phyloP scores from a whole-genome alignment of 805 yeast species.

The Metschnikowia peoriensis region DNA sequence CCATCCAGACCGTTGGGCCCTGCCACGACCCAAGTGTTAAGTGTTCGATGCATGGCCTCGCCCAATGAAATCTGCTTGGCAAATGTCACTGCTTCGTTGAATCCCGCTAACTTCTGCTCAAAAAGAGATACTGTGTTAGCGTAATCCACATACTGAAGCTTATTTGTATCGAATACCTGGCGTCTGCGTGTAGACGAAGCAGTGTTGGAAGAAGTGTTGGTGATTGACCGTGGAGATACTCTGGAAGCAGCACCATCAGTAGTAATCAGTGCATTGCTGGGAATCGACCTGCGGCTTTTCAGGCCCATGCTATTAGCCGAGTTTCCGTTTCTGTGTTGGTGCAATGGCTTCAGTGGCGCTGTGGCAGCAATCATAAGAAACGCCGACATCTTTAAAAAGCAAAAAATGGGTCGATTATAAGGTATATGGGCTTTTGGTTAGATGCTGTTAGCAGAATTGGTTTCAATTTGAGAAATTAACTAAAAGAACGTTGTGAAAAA shows the following conservation, averaged over 20 bases:
- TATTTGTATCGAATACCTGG: constrained; percentile 6
- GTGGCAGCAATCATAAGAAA: constrained; percentile 10
- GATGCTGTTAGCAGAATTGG: not conserved
- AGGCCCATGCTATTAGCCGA: not conserved
- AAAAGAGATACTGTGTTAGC: constrained; percentile 4
- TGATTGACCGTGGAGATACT: not conserved
- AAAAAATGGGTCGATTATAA: not conserved
- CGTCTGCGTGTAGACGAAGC: not conserved
- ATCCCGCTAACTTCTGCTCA: constrained; percentile 8
- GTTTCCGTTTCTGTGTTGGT: not conserved
- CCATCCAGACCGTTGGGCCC: not conserved
- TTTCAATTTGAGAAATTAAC: too few relatives aligned
- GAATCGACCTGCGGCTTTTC: not conserved
- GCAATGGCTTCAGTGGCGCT: constrained; percentile 2
- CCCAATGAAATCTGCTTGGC: constrained; percentile 1
- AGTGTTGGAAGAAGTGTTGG: not conserved
- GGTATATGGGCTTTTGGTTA: not conserved
- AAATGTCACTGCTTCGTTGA: constrained; percentile 2
- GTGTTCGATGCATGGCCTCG: not conserved
- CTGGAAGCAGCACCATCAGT: not conserved
- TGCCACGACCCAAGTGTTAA: constrained; percentile 4
- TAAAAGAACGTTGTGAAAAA: too few relatives aligned
- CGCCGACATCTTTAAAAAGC: constrained; percentile 8
- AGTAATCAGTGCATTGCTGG: constrained; percentile 1
- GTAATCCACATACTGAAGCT: constrained; percentile 9